A percentile compares a stretch with the other conserved stretches of the same genome.
Conservation (phyloP, 2,329 filamentous ascomycete genomes). For the Colletotrichum sp. region DNA sequence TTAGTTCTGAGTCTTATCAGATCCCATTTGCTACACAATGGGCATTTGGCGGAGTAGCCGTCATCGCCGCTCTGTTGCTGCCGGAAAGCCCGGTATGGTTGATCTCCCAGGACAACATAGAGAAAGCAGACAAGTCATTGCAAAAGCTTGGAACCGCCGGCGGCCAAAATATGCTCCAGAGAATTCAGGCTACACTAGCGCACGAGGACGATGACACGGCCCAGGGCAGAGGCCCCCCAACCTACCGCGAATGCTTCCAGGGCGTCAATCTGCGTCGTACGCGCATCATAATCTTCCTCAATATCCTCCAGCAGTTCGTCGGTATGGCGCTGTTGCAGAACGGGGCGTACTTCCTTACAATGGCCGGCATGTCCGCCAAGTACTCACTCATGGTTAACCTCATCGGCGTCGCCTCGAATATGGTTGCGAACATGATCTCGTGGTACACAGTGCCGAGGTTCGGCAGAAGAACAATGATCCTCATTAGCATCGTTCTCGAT, state of each 20-base stretch:
- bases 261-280: neutral
- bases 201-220: neutral
- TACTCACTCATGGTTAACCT: slow-evolving; percentile 4
- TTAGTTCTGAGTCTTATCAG: neutral
- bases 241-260: neutral
- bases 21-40: slow-evolving; percentile 2
- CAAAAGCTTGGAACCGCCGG: neutral
- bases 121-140: neutral
- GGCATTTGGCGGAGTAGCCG: neutral
- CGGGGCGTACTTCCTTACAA: neutral
- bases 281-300: neutral
- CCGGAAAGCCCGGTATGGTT: slow-evolving; percentile 2
- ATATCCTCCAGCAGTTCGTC: neutral
- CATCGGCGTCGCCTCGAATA: neutral
- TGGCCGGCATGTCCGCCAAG: neutral
- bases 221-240: neutral
- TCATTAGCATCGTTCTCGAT: neutral
- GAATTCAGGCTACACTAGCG: neutral
- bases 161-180: neutral
- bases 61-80: neutral
- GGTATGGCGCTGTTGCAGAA: neutral
- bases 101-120: neutral
- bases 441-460: slow-evolving; percentile 5
- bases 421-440: neutral
- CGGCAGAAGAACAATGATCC: neutral